Evolutionary conservation across 2,329 filamentous ascomycete species (phyloP), one percentile per base, ranked within the genome.

Genomic region (Alternaria ethzedia): DNA sequence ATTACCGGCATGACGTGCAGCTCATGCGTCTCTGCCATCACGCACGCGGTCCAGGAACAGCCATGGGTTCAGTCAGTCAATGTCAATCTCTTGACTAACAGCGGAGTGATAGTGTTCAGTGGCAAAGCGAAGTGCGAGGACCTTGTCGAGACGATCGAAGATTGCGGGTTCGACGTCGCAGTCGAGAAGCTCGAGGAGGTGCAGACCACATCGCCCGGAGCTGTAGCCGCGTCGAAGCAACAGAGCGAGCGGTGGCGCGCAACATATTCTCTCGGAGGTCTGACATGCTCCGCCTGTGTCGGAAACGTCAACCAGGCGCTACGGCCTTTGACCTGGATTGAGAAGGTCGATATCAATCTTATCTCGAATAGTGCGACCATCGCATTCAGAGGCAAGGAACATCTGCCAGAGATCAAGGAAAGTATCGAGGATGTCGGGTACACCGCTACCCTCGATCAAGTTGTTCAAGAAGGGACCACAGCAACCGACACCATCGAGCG

Each of bases 1-100:
- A 82, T 88, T 32, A 81, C 81, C 25, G 86, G 87, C n/a, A 89
- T 89, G 87, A 88, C 86, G 3, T 88, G 87, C 71, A 85, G 85
- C 61, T 84, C 86, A 7, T 89, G 87, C 70, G 83, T 86, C 6
- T 82, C 81, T 41, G 79, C 81, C 26, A 83, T 89, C 57, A 85
- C 83, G 1, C 78, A 82, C 63, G 83, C 82, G 4, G 71, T 88
- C 3, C 70, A 86, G 65, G 78, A 84, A 59, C 73, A 84, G 2
- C 70, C 82, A 1, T 86, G 82, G 67, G 80, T 88, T 6, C 79
- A 74, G 11, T 77, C 81, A 13, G 82, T 84, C 52, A 81, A 84
- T 51, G 80, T 88, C 44, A 86, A 85, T 64, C 80, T 87, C 1
- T 75, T 88, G 50, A 83, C 84, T 4, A 82, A 84, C 71, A 84